Percentiles rank a stretch among this genome's conserved stretches.
Conservation (phyloP, 805 yeast genomes). For the Lachancea lanzarotensis region DNA sequence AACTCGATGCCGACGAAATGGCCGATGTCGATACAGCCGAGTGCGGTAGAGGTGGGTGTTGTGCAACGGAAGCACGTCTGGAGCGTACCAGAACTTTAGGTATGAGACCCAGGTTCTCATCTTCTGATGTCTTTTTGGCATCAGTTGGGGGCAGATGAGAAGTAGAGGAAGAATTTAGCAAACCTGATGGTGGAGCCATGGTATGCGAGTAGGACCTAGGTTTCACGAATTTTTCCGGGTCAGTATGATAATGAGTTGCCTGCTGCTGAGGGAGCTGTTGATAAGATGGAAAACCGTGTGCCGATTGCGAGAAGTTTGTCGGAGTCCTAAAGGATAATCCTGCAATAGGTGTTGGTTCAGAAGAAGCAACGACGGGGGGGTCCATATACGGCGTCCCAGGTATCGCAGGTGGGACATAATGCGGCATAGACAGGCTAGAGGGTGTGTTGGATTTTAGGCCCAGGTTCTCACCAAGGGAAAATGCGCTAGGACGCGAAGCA, state of each 20-base stretch:
- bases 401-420: neutral
- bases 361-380: neutral
- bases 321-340: neutral
- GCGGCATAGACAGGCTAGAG: neutral
- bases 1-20: neutral
- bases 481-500: neutral
- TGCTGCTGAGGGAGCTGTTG: neutral
- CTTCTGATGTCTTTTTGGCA: conserved; percentile 12
- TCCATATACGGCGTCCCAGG: neutral
- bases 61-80: conserved; percentile 17
- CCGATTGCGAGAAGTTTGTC: neutral
- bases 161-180: conserved; percentile 2
- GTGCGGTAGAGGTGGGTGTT: conserved; percentile 5
- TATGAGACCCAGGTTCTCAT: conserved; percentile 29
- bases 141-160: conserved; percentile 2
- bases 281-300: neutral
- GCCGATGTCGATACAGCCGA: neutral
- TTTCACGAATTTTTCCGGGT: conserved; percentile 21
- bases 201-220: conserved; percentile 30
- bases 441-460: neutral
- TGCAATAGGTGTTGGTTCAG: neutral
- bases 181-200: conserved; percentile 2
- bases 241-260: conserved; percentile 1
- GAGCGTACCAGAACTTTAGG: conserved; percentile 33
- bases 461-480: neutral